phyloP scores from a whole-genome alignment of 164 flowering plant species.

The Protea cynaroides region DNA sequence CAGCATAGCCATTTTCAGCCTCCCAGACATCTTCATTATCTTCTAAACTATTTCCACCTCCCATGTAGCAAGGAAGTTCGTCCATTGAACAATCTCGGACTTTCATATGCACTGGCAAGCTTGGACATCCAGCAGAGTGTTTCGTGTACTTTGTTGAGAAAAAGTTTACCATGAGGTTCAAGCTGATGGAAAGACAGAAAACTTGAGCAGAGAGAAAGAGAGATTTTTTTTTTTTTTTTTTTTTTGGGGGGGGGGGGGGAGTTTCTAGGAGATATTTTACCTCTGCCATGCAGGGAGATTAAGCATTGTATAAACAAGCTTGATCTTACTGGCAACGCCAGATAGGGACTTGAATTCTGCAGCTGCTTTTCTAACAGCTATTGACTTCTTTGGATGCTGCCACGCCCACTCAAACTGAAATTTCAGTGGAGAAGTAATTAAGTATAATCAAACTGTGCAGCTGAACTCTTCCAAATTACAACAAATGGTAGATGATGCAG shows the following conservation, averaged over 20 bases:
- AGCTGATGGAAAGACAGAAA: constrained; percentile 27
- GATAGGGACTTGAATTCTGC: constrained; percentile 56
- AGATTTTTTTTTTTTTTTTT: too few relatives aligned
- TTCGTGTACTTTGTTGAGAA: constrained; percentile 73
- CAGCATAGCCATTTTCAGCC: not conserved
- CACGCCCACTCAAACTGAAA: constrained; percentile 99
- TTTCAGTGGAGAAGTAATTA: constrained; percentile 1
- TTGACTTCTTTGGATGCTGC: constrained; percentile 87
- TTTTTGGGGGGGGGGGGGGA: not conserved
- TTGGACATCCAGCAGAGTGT: constrained; percentile 57
- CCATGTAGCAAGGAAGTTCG: constrained; percentile 67
- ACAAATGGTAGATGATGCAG: too few relatives aligned
- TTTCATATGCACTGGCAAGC: constrained; percentile 68
- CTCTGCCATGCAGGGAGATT: constrained; percentile 73
- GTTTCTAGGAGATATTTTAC: constrained; percentile 23
- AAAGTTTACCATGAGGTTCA: constrained; percentile 69
- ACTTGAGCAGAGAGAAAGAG: not conserved
- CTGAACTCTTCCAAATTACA: not conserved
- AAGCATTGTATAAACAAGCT: constrained; percentile 84
- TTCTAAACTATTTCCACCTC: constrained; percentile 11
- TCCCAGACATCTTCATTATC: constrained; percentile 1
- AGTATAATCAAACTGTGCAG: not conserved
- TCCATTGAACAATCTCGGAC: constrained; percentile 62
- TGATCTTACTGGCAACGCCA: constrained; percentile 71
- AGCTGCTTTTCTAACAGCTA: constrained; percentile 79